Base-by-base conservation (phyloP, 495 filamentous ascomycete genomes). In the Amniculicola lignicola region DNA sequence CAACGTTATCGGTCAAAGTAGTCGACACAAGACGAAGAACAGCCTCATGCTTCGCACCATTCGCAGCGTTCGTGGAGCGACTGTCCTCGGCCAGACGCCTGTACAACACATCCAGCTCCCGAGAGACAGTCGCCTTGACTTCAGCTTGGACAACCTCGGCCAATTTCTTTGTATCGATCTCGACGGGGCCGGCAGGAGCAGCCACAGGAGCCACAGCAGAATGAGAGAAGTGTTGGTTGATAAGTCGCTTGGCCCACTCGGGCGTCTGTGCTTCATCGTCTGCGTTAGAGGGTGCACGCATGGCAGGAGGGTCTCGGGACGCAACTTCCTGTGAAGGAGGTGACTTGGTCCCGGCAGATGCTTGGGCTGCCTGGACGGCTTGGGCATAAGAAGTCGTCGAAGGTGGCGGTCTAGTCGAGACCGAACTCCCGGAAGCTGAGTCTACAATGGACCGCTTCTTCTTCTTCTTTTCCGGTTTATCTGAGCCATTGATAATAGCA, bases 1-100 rank as follows among this genome's bases (percentile, higher is more conserved):
- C 90, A 24, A 94, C 88, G 57, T 96, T 97, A 39, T 93, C 85
- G 16, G 89, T 87, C 16, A 99, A 76, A 11, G 93, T 92, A 45
- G 80, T 83, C 1, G 90, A 93, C 7, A 99, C 88, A 37, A 95
- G 77, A 18, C 89, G 86, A 45, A 99, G 78, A 27, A 99, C 75
- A 52, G 86, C 83, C 49, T 90, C 85, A 57, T 88, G 86, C 56
- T 83, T 84, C n/a, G 82, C 79, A 14, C 82, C 73, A 23, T 81
- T 79, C 23, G 83, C 77, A 45, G 81, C 81, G 68, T 84, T 81
- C 65, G 81, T 79, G 44, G 76, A 74, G 58, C 80, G 80, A 57
- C 77, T 82, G 50, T 88, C 86, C 14, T 82, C 80, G 42, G 84
- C 82, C 51, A 88, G 73, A 37, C 79, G 80, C 27, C 71, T 73